phyloP scores from a whole-genome alignment of 2,329 filamentous ascomycete genomes.

The Daldinia sp. region DNA sequence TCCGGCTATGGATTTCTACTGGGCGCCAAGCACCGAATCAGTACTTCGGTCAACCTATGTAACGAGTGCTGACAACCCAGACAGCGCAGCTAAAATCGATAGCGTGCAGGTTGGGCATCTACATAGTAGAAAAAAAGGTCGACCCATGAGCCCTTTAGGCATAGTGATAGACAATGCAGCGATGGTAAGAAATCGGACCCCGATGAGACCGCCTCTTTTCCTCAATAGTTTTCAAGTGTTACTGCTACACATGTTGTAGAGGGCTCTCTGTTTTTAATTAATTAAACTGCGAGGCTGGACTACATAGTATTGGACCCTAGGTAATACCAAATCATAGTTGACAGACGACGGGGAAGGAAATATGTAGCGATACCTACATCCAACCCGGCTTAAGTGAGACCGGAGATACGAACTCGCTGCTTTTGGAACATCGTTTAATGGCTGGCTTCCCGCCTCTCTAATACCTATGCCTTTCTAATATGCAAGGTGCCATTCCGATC shows the following conservation, averaged over 20 bases:
- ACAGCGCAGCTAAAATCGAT: slow-evolving; percentile 25
- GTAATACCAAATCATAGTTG: slow-evolving; percentile 5
- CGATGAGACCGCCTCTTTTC: slow-evolving; percentile 5
- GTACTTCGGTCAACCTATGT: slow-evolving; percentile 11
- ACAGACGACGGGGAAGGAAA: slow-evolving; percentile 6
- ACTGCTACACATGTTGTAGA: slow-evolving; percentile 8
- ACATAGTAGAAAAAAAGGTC: slow-evolving; percentile 3
- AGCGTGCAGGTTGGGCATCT: slow-evolving; percentile 32
- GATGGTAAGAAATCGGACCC: background rate
- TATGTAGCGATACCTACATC: slow-evolving; percentile 11
- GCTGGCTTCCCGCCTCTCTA: background rate
- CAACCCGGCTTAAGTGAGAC: slow-evolving; percentile 3
- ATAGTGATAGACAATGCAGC: slow-evolving; percentile 10
- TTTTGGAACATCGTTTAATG: slow-evolving; percentile 15
- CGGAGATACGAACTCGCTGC: background rate
- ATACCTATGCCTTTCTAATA: no score
- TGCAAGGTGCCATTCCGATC: background rate
- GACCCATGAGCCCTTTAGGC: slow-evolving; percentile 12
- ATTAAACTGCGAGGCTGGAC: slow-evolving; percentile 2
- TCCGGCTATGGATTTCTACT: slow-evolving; percentile 26
- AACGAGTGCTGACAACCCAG: slow-evolving; percentile 23
- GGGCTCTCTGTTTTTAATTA: slow-evolving; percentile 14
- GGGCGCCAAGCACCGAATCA: slow-evolving; percentile 26
- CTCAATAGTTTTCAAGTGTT: background rate
- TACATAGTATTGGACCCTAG: background rate